These are phyloP conservation scores for Aeminium ludgeri DNA, from an alignment of 495 filamentous ascomycete genomes.

Conservation along the genomic window DNA sequence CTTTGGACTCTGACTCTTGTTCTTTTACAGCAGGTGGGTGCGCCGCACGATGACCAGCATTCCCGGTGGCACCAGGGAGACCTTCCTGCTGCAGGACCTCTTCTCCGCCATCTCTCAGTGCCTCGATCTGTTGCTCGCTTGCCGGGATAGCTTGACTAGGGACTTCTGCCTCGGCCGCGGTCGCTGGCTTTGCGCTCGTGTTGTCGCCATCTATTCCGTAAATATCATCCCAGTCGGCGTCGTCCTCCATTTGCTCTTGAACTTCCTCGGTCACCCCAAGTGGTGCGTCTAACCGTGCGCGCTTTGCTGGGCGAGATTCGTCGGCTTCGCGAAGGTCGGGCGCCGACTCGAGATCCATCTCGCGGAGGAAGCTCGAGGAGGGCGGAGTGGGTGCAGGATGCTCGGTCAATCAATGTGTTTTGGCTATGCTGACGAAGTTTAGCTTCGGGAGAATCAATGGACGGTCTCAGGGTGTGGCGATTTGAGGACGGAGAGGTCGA, in stretches of 20 bases:
- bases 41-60: too few relatives aligned
- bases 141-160: too few relatives aligned
- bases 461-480: too few relatives aligned
- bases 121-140: neutral
- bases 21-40: neutral
- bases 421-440: too few relatives aligned
- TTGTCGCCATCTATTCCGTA: conserved; percentile 2
- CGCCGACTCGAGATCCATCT: neutral
- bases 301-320: conserved; percentile 12
- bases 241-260: conserved; percentile 14
- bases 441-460: too few relatives aligned
- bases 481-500: too few relatives aligned
- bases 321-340: conserved; percentile 8
- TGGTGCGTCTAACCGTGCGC: conserved; percentile 8
- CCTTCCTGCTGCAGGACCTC: neutral
- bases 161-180: too few relatives aligned
- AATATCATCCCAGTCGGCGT: conserved; percentile 13
- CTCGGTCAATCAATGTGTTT: too few relatives aligned
- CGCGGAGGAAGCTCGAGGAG: too few relatives aligned
- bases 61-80: neutral
- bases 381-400: too few relatives aligned
- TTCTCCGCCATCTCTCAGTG: too few relatives aligned
- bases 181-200: too few relatives aligned
- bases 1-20: neutral
- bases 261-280: conserved; percentile 10